phyloP scores from a whole-genome alignment of 495 filamentous ascomycete genomes.

The Aspergillus mulundensis region DNA sequence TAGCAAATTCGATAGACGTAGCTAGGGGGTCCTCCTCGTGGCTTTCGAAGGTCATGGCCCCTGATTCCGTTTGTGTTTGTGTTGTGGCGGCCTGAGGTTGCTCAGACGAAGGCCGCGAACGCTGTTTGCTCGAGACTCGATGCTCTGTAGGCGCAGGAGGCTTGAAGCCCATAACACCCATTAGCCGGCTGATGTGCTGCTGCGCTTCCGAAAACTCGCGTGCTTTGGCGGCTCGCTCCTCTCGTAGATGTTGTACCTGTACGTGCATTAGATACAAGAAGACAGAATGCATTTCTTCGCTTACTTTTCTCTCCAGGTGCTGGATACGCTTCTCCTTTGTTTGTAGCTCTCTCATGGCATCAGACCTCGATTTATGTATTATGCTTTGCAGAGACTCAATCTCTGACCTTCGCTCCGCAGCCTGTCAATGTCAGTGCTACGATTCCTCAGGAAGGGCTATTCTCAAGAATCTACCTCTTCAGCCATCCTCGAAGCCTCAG shows the following conservation, averaged over 20 bases:
- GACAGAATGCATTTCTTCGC: neutral
- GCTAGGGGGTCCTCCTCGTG: slow-evolving; percentile 14
- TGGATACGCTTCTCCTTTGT: slow-evolving; percentile 33
- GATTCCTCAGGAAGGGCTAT: neutral
- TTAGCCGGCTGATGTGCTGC: slow-evolving; percentile 44
- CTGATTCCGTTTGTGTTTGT: slow-evolving; percentile 17
- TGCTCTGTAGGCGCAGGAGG: slow-evolving; percentile 18
- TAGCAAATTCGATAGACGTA: slow-evolving; percentile 22
- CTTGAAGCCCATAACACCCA: slow-evolving; percentile 45
- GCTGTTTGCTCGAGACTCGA: slow-evolving; percentile 20
- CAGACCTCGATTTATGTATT: slow-evolving; percentile 25
- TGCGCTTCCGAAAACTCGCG: slow-evolving; percentile 48
- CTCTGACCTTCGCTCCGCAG: slow-evolving; percentile 22
- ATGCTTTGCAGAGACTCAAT: slow-evolving; percentile 20
- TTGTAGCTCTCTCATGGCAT: slow-evolving; percentile 31
- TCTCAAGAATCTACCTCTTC: slow-evolving; percentile 23
- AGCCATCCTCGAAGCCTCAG: slow-evolving; percentile 14
- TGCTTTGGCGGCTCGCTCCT: slow-evolving; percentile 41
- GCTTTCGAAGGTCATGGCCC: slow-evolving; percentile 20
- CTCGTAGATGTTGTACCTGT: slow-evolving; percentile 37
- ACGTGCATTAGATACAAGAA: neutral
- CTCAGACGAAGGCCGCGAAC: slow-evolving; percentile 15
- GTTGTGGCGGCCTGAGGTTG: slow-evolving; percentile 9
- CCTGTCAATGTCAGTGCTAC: slow-evolving; percentile 14
- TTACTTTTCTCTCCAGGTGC: slow-evolving; percentile 42